Evolutionary conservation across 2,329 filamentous ascomycete genomes (phyloP), one percentile per base, ranked within the genome.

Genomic region (Alternaria brassicicola): DNA sequence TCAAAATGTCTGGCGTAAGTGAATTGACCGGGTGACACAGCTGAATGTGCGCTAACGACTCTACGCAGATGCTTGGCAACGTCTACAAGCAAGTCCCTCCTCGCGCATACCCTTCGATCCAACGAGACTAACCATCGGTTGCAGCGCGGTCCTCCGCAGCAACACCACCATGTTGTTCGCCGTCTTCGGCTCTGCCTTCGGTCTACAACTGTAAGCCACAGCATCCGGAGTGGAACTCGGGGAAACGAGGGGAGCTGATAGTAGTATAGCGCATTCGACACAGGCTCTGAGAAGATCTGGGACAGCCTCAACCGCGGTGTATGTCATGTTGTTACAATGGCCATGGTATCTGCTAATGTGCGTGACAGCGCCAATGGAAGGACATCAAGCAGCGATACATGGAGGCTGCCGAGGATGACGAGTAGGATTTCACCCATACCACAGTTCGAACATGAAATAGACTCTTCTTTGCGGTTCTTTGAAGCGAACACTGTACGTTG

Each of bases 351-450:
- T 25, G 68, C 73, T 75, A 68, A 75, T 55, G 15, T 26, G 25
- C 12, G 17, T 25, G 58, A 71, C 76, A 98, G 94, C 92, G 94
- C 76, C 94, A 97, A 96, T 98, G 95, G 95, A 97, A 97, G 87
- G 95, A 99, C 80, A 97, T 99, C 84, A 94, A 96, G 83, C 83
- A 89, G 80, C 89, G 86, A 81, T 99, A 97, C 81, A 80, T 96
- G 74, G 76, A 91, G 81, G 84, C 84, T 59, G 86, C 83, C 55
- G 88, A 90, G 65, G 88, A 88, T 66, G 88, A 89, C 59, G 80
- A 76, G 66, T 75, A 76, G 64, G 39, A 53, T 42, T n/a, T 55
- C 51, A 48, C 42, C 55, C 51, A 54, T 47, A 52, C 48, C 21
- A 42, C 41, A 51, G 59, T 59, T 49, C 52, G 38, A 45, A 56